phyloP scores from a whole-genome alignment of 768 basidiomycete species.

The Boletus reticuloceps region DNA sequence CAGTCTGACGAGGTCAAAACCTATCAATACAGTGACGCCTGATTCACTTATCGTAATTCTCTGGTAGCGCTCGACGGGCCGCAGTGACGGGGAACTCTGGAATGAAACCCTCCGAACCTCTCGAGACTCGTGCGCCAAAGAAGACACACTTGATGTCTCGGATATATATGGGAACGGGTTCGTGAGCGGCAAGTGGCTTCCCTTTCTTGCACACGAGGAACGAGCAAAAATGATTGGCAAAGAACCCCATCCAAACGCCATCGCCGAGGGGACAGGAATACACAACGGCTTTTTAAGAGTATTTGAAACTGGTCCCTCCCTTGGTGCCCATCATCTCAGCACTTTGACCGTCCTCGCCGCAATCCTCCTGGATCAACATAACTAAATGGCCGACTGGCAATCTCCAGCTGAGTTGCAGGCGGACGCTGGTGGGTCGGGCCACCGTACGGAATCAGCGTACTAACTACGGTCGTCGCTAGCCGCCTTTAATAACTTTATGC shows the following conservation, averaged over 20 bases:
- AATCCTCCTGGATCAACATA: conserved; percentile 6
- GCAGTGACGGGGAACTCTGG: neutral
- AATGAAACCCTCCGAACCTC: neutral
- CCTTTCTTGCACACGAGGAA: neutral
- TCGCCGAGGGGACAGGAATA: conserved; percentile 9
- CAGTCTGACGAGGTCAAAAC: no score
- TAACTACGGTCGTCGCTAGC: conserved; percentile 14
- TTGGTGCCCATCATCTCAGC: neutral
- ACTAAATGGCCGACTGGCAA: conserved; percentile 56
- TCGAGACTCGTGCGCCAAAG: conserved; percentile 4
- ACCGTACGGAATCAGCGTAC: neutral
- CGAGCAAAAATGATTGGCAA: conserved; percentile 5
- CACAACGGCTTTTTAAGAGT: conserved; percentile 8
- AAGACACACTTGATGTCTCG: conserved; percentile 4
- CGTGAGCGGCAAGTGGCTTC: conserved; percentile 6
- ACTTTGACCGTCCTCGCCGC: neutral
- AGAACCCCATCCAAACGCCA: conserved; percentile 19
- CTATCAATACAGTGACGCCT: no score
- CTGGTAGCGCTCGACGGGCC: neutral
- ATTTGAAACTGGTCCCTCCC: neutral
- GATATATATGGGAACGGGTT: conserved; percentile 10
- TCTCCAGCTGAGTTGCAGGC: conserved; percentile 45
- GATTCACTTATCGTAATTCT: neutral
- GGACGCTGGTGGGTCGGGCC: conserved; percentile 41
- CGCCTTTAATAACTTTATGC: conserved; percentile 53